Conservation (phyloP, 805 yeast genomes). For the Metschnikowia borealis region DNA sequence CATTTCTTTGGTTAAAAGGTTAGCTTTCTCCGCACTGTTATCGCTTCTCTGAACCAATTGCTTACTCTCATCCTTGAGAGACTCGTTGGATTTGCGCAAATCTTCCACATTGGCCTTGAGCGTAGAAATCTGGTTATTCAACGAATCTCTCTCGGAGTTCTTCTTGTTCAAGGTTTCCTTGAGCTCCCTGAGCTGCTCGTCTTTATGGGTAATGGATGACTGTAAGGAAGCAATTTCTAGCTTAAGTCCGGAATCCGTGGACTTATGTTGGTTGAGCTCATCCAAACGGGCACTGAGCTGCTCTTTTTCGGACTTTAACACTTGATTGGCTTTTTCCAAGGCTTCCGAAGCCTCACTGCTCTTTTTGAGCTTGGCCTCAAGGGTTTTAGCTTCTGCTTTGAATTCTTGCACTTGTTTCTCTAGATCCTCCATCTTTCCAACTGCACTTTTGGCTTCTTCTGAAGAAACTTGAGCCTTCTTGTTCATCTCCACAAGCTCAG, state of each 20-base stretch:
- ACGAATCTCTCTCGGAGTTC: constrained; percentile 36
- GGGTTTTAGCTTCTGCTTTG: neutral
- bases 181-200: constrained; percentile 35
- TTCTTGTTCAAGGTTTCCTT: constrained; percentile 28
- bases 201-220: constrained; percentile 44
- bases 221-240: constrained; percentile 46
- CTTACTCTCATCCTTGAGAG: constrained; percentile 37
- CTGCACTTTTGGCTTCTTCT: neutral
- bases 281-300: constrained; percentile 31
- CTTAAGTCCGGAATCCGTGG: constrained; percentile 43
- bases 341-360: constrained; percentile 18
- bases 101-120: constrained; percentile 41
- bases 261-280: constrained; percentile 28
- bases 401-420: neutral
- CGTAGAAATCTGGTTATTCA: constrained; percentile 36
- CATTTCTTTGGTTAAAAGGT: constrained; percentile 32
- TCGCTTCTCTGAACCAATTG: constrained; percentile 43
- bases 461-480: neutral
- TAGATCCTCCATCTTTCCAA: neutral
- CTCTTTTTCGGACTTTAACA: constrained; percentile 28
- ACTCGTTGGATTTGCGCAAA: constrained; percentile 31
- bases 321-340: constrained; percentile 22
- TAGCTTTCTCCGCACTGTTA: constrained; percentile 25
- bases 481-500: neutral
- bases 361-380: neutral